phyloP scores from a whole-genome alignment of 148 eudicot genomes.

The Fagopyrum esculentum region DNA sequence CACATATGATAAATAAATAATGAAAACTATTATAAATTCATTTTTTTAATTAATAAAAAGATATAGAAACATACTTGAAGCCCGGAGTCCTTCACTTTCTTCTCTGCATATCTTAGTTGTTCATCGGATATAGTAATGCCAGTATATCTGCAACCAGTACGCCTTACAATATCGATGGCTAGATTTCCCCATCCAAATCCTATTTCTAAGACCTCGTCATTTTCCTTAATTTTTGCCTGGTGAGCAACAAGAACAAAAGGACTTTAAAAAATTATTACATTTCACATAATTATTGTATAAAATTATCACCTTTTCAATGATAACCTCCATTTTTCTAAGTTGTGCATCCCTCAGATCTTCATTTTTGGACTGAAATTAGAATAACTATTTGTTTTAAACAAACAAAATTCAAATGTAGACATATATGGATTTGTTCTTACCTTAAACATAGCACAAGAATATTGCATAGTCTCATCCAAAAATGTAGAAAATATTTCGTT shows the following conservation, averaged over 20 bases:
- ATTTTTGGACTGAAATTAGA: slow-evolving; percentile 35
- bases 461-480: not conserved
- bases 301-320: slow-evolving; percentile 55
- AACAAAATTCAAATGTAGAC: not conserved
- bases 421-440: not conserved
- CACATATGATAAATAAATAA: not conserved
- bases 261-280: not conserved
- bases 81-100: slow-evolving; percentile 77
- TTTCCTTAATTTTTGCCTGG: slow-evolving; percentile 45
- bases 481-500: not conserved
- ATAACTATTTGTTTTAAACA: not conserved
- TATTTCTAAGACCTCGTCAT: slow-evolving; percentile 75
- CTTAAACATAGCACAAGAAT: not conserved
- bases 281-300: not conserved
- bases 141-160: slow-evolving; percentile 89
- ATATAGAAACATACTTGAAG: slow-evolving; percentile 43
- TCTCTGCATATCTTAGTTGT: slow-evolving; percentile 67
- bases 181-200: slow-evolving; percentile 97
- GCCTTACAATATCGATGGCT: slow-evolving; percentile 78
- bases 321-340: slow-evolving; percentile 54
- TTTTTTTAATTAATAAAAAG: too few relatives aligned
- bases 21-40: too few relatives aligned
- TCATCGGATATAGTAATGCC: slow-evolving; percentile 82
- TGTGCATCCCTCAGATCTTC: slow-evolving; percentile 82
- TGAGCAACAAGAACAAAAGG: not conserved